phyloP scores from a whole-genome alignment of 2,329 filamentous ascomycete species.

The Ascochyta pisi region DNA sequence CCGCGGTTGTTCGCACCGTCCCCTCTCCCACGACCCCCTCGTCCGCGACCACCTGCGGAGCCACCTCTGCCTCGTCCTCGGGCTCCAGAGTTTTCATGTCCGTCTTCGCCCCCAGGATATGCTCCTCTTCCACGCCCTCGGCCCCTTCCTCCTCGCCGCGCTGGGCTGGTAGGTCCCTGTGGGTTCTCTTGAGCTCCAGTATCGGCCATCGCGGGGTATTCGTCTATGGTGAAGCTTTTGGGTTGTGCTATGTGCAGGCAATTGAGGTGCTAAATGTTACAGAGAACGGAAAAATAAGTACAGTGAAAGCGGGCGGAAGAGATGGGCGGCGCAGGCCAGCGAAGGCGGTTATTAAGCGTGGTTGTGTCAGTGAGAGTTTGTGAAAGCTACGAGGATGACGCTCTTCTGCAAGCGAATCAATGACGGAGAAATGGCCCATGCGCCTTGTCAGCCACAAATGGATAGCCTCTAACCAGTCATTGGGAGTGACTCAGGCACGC shows the following conservation, averaged over 20 bases:
- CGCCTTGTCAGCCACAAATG: constrained; percentile 22
- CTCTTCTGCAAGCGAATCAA: constrained; percentile 38
- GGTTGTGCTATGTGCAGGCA: constrained; percentile 3
- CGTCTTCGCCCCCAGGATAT: constrained; percentile 26
- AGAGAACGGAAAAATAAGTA: constrained; percentile 2
- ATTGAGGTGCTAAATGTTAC: constrained; percentile 1
- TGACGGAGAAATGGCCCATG: constrained; percentile 22
- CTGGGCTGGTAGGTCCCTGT: constrained; percentile 35
- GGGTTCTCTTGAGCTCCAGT: constrained; percentile 32
- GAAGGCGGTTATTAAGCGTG: constrained; percentile 27
- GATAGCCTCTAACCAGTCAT: constrained; percentile 25
- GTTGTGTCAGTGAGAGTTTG: constrained; percentile 22
- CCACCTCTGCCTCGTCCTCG: constrained; percentile 48
- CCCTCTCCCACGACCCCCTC: constrained; percentile 41
- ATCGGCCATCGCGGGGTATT: constrained; percentile 46
- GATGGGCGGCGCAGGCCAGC: constrained; percentile 18
- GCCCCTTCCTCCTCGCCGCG: constrained; percentile 39
- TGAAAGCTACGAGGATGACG: constrained; percentile 33
- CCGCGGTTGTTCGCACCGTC: constrained; percentile 42
- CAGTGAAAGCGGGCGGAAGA: constrained; percentile 1
- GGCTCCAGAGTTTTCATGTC: constrained; percentile 25
- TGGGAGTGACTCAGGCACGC: constrained; percentile 30
- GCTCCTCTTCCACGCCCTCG: constrained; percentile 41
- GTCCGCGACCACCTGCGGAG: constrained; percentile 40
- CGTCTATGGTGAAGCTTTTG: constrained; percentile 3